Conservation (phyloP, 805 yeast species). For the Candida vartiovaarae region DNA sequence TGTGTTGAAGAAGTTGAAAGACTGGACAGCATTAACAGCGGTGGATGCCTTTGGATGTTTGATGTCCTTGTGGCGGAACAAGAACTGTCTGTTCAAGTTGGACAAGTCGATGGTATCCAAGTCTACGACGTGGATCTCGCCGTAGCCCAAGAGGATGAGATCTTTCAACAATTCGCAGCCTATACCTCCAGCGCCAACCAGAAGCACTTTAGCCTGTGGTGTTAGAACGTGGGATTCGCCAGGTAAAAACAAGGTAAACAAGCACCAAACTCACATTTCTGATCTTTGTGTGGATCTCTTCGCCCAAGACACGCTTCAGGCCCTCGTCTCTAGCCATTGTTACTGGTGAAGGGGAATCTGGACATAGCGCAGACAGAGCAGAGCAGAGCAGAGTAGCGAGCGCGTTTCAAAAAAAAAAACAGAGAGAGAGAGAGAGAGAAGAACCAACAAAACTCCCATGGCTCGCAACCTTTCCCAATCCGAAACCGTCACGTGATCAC, state of each 20-base stretch:
- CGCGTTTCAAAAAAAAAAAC: no score
- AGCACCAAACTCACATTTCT: slow-evolving; percentile 6
- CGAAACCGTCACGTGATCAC: not conserved
- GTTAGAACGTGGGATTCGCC: not conserved
- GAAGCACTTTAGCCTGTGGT: slow-evolving; percentile 46
- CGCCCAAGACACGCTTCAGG: slow-evolving; percentile 14
- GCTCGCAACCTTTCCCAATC: not conserved
- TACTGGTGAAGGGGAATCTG: no score
- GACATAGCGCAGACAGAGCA: no score
- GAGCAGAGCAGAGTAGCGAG: no score
- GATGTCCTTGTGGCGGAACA: slow-evolving; percentile 84
- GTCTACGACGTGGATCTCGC: slow-evolving; percentile 89
- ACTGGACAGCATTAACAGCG: slow-evolving; percentile 73
- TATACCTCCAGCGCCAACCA: slow-evolving; percentile 96
- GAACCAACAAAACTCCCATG: not conserved
- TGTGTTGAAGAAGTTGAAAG: slow-evolving; percentile 56
- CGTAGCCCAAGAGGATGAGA: slow-evolving; percentile 69
- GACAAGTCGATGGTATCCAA: slow-evolving; percentile 91
- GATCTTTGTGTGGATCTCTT: slow-evolving; percentile 7
- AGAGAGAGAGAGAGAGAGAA: no score
- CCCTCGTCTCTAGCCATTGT: slow-evolving; percentile 14
- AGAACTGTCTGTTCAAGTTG: slow-evolving; percentile 87
- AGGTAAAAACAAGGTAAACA: not conserved
- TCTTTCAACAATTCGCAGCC: slow-evolving; percentile 90
- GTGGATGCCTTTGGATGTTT: slow-evolving; percentile 82